phyloP scores from a whole-genome alignment of 805 yeast genomes.

The Metschnikowia continentalis region DNA sequence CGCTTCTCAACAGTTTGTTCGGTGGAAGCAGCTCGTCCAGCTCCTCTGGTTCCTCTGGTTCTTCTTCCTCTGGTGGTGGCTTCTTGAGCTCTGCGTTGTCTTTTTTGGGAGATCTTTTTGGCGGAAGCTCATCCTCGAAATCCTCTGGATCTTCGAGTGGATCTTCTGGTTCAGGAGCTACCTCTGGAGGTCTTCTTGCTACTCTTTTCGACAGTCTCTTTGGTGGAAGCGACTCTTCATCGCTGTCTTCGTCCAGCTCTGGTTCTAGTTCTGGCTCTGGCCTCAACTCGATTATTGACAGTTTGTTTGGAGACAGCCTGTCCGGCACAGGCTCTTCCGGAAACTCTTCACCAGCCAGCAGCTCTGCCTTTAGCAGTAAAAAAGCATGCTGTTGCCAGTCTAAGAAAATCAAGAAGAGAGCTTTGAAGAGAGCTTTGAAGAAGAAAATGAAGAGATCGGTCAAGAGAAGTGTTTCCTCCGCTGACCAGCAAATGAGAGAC shows the following conservation, averaged over 20 bases:
- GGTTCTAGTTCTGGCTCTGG: conserved; percentile 7
- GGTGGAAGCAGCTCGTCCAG: conserved; percentile 4
- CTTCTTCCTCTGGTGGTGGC: conserved; percentile 4
- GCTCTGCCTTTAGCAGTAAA: conserved; percentile 7
- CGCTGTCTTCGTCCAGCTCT: conserved; percentile 2
- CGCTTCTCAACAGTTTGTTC: conserved; percentile 7
- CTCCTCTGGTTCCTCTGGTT: background rate
- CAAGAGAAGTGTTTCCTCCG: conserved; percentile 18
- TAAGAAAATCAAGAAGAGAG: conserved; percentile 16
- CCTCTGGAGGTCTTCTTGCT: conserved; percentile 5
- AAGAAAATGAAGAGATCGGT: conserved; percentile 19
- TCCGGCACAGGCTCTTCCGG: conserved; percentile 7
- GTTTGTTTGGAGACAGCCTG: conserved; percentile 10
- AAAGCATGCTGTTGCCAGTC: conserved; percentile 25
- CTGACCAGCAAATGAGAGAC: conserved; percentile 8
- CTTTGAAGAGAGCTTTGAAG: conserved; percentile 24
- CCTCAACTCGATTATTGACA: conserved; percentile 8
- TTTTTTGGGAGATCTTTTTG: conserved; percentile 1
- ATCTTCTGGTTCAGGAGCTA: background rate
- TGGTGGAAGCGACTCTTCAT: conserved; percentile 3
- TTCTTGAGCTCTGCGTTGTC: conserved; percentile 2
- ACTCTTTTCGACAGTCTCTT: conserved; percentile 2
- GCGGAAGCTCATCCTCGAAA: background rate
- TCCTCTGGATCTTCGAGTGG: conserved; percentile 2
- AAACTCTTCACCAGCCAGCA: conserved; percentile 5